Evolutionary conservation across 306 rosid species (phyloP), one percentile per base, ranked within the genome.

Genomic region (Citrullus colocynthis): DNA sequence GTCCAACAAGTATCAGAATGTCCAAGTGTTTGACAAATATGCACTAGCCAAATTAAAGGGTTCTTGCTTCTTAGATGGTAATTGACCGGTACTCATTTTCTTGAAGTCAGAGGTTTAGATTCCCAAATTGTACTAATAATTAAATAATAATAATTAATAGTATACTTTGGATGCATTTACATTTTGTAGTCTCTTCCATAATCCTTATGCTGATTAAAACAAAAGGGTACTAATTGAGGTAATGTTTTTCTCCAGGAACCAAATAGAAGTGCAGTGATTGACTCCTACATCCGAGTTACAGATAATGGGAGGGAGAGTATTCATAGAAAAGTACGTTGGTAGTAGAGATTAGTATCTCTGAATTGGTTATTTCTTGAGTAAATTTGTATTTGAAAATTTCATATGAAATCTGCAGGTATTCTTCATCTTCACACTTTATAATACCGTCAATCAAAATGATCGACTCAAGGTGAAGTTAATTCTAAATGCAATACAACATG

Each of bases 301-400:
- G 98, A 93, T 82, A 80, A 91, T 76, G 98, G 98, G 83, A 89
- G 92, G 80, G 97, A 89, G 67, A 90, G 85, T 67, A 82, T 86
- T 73, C 78, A 81, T 83, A 88, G 79, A 85, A 90, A 86, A 62
- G 98, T 90, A 93, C 64, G 84, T 61, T 61, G 44, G 58, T 20
- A 61, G 60, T 21, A 55, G 56, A 62, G 72, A 67, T 57, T 39
- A 65, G 62, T 79, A 73, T 14, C 57, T 79, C 15, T 78, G 72
- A 44, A 34, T 51, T n/a, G 54, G 39, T 37, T 21, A 5, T 71
- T 28, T 39, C 20, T 81, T 16, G 32, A 7, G 76, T 61, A 57
- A 13, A 78, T 59, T 85, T 79, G 60, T 1, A 42, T 36, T 24
- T 78, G 62, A 9, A 66, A 42, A 51, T 78, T 62, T 54, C 36